Base-by-base conservation (phyloP, 1,284 basidiomycete species). In the Ustilago trichophora region DNA sequence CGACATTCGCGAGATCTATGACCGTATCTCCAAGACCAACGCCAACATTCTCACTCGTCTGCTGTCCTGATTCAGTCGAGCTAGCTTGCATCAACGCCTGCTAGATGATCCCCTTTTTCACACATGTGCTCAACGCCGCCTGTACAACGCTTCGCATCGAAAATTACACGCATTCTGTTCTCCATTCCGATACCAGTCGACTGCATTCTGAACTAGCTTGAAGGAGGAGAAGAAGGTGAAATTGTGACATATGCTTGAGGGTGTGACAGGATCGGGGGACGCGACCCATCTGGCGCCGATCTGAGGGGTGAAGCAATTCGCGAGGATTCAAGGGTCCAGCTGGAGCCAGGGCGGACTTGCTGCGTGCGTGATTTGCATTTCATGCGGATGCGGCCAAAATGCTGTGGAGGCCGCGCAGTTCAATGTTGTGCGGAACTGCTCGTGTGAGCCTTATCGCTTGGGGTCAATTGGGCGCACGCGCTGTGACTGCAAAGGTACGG, bases 1-100 rank as follows among this genome's bases (percentile, higher is more conserved):
- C 57, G 92, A 97, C 50, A 86, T 97, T 65, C 88, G 88, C 78
- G 89, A 86, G 76, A 87, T 99, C 43, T 91, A 89, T 83, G 89
- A 90, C 71, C 85, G 87, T 41, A 95, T 99, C 81, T 90, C 85
- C 76, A 85, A 87, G 66, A 95, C 92, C 6, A 57, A 64, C 10
- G 77, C 79, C 29, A 82, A 82, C 60, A 79, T 82, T 45, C 70
- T 79, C 10, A 72, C 72, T 29, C 59, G 75, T 40, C 31, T 69
- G 45, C 45, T 69, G 48, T 56, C 60, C 6, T 69, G 35, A 32
- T 13, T 0, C 3, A n/a, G 9, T 3, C 8, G 41, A 9, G 15
- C 9, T 26, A 25, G 36, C 18, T n/a, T 29, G 27, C 27, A 29
- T 13, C 27, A 29, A 29, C 27, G 27, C 27, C 13, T 29, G 27